Conservation (phyloP, 352 stramenopile species). For the Pythium insidiosum region DNA sequence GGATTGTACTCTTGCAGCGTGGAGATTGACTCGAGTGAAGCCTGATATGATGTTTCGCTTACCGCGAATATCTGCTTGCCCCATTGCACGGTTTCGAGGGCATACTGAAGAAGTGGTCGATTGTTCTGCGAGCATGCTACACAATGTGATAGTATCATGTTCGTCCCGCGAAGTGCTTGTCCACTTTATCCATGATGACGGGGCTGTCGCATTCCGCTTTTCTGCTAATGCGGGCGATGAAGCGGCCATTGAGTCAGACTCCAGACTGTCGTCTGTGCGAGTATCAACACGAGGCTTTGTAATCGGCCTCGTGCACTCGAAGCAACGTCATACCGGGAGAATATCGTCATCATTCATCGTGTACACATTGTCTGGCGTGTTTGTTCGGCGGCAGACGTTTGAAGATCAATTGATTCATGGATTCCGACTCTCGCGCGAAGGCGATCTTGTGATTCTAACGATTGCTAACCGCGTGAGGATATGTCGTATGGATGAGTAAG, state of each 20-base stretch:
- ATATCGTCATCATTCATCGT: slow-evolving; percentile 39
- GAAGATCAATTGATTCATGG: slow-evolving; percentile 33
- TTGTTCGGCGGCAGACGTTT: slow-evolving; percentile 39
- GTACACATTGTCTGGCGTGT: slow-evolving; percentile 58
- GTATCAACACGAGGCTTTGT: slow-evolving; percentile 58
- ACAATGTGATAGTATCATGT: slow-evolving; percentile 62
- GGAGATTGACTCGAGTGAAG: slow-evolving; percentile 66
- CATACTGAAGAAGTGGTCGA: slow-evolving; percentile 40
- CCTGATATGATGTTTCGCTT: slow-evolving; percentile 65
- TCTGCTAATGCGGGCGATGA: too few relatives aligned
- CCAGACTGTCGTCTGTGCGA: too few relatives aligned
- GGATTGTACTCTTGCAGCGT: slow-evolving; percentile 61
- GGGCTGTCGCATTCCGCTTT: slow-evolving; percentile 54
- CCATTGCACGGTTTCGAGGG: slow-evolving; percentile 56
- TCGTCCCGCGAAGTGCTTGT: slow-evolving; percentile 39
- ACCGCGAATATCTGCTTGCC: slow-evolving; percentile 55
- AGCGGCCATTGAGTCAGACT: too few relatives aligned
- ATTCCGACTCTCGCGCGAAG: slow-evolving; percentile 56
- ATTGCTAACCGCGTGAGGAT: too few relatives aligned
- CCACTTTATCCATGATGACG: slow-evolving; percentile 68
- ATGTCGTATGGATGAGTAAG: slow-evolving; percentile 78
- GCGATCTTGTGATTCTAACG: slow-evolving; percentile 65
- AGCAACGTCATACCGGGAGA: not conserved
- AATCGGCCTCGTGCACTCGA: slow-evolving; percentile 16
- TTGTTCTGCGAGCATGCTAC: slow-evolving; percentile 54